These are phyloP conservation scores for Fusarium sulawesiense DNA, from an alignment of 2,329 filamentous ascomycete species.

Conservation along the genomic window DNA sequence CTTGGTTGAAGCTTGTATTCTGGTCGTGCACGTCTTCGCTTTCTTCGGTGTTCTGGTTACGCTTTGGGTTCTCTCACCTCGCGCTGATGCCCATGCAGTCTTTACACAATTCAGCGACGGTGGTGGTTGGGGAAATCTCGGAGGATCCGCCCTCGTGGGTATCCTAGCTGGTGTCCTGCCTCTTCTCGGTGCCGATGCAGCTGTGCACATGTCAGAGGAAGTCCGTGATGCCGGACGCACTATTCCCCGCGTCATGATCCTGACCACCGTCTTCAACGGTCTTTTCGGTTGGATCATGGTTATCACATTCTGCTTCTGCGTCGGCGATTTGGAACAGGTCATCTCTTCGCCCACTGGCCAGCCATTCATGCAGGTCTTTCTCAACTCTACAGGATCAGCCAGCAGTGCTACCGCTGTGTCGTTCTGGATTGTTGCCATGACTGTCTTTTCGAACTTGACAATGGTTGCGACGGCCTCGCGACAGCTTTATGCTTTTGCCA, in stretches of 20 bases:
- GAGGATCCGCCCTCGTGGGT: slow-evolving; percentile 35
- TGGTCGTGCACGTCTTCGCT: slow-evolving; percentile 40
- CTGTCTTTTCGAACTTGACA: slow-evolving; percentile 37
- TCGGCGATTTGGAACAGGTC: slow-evolving; percentile 37
- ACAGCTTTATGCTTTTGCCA: slow-evolving; percentile 38
- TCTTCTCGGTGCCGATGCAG: slow-evolving; percentile 37
- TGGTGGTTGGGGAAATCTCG: slow-evolving; percentile 35
- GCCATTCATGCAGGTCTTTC: slow-evolving; percentile 42
- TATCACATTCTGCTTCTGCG: slow-evolving; percentile 39
- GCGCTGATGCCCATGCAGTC: slow-evolving; percentile 26
- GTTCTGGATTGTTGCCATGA: slow-evolving; percentile 39
- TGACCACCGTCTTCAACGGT: slow-evolving; percentile 37
- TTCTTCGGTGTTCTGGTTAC: slow-evolving; percentile 40
- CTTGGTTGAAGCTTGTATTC: slow-evolving; percentile 24
- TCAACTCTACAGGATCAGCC: slow-evolving; percentile 35
- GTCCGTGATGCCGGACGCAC: slow-evolving; percentile 37
- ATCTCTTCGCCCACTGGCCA: slow-evolving; percentile 34
- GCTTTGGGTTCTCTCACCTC: slow-evolving; percentile 39
- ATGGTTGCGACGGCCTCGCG: slow-evolving; percentile 40
- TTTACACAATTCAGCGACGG: slow-evolving; percentile 40
- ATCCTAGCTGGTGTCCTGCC: slow-evolving; percentile 38
- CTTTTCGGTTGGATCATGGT: slow-evolving; percentile 43
- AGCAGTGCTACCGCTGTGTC: slow-evolving; percentile 37
- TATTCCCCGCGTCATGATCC: slow-evolving; percentile 35
- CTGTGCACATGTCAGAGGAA: slow-evolving; percentile 42